These are phyloP conservation scores for Cyathus striatus DNA, from an alignment of 768 basidiomycete genomes.

Conservation along the genomic window DNA sequence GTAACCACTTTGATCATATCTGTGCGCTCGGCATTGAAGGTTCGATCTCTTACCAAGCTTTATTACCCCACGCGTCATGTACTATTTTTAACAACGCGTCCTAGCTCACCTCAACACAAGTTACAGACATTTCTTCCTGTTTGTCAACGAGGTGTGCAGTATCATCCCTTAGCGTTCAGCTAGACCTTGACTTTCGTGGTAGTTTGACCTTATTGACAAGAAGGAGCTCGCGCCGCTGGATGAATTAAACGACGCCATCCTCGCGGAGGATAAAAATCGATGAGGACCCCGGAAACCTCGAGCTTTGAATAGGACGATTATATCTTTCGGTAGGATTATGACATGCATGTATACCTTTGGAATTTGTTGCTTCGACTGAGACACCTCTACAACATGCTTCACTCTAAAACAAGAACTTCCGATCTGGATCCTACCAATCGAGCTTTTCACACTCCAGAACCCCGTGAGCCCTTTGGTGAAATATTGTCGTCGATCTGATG, in stretches of 20 bases:
- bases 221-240: conserved; percentile 94
- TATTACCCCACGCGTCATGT: too few relatives aligned
- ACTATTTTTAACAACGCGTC: not conserved
- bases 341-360: too few relatives aligned
- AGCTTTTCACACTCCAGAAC: too few relatives aligned
- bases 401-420: too few relatives aligned
- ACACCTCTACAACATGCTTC: too few relatives aligned
- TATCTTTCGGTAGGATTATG: conserved; percentile 3
- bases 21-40: conserved; percentile 98
- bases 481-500: too few relatives aligned
- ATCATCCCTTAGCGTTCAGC: too few relatives aligned
- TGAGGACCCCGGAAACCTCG: conserved; percentile 14
- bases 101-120: conserved; percentile 97
- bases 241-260: conserved; percentile 90
- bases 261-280: conserved; percentile 45
- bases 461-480: too few relatives aligned
- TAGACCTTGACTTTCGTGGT: too few relatives aligned
- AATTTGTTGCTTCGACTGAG: too few relatives aligned
- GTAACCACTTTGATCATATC: conserved; percentile 98
- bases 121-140: conserved; percentile 96
- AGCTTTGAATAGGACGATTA: not conserved
- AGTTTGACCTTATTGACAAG: conserved; percentile 95
- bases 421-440: too few relatives aligned
- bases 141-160: conserved; percentile 88
- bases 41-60: conserved; percentile 17